phyloP scores from a whole-genome alignment of 2,329 filamentous ascomycete genomes.

The Zarea fungicola region DNA sequence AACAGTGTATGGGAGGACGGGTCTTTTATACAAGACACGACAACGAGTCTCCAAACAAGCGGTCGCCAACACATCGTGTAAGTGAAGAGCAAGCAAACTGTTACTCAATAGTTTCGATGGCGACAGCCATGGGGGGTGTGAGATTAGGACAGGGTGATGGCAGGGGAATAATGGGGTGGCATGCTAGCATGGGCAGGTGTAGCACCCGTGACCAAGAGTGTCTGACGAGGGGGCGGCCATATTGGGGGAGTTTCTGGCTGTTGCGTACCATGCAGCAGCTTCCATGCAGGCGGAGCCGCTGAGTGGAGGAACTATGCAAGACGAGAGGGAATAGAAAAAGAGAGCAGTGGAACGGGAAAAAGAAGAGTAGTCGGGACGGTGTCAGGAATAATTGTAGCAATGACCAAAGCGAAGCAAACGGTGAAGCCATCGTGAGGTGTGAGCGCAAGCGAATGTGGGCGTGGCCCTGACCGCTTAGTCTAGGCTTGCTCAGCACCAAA shows the following conservation, averaged over 20 bases:
- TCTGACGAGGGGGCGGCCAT: conserved; percentile 4
- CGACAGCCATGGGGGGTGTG: conserved; percentile 5
- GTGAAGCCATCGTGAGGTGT: conserved; percentile 12
- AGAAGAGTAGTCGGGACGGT: not conserved
- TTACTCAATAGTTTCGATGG: conserved; percentile 15
- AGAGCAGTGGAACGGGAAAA: not conserved
- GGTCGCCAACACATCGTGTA: conserved; percentile 27
- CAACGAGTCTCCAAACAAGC: conserved; percentile 13
- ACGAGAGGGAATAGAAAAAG: not conserved
- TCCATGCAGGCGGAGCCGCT: not conserved
- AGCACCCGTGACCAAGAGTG: conserved; percentile 9
- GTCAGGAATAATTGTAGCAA: no score
- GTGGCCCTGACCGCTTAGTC: conserved; percentile 9
- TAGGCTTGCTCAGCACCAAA: not conserved
- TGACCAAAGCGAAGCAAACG: not conserved
- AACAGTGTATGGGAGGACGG: not conserved
- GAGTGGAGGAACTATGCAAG: not conserved
- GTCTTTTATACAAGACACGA: conserved; percentile 10
- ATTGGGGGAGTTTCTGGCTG: not conserved
- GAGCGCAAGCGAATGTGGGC: not conserved
- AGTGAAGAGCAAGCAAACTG: conserved; percentile 12
- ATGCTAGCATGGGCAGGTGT: not conserved
- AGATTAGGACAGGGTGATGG: not conserved
- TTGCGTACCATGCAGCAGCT: no score
- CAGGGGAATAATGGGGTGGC: not conserved